These are phyloP conservation scores for Starmerella bombicola DNA, from an alignment of 805 yeast species.

Conservation along the genomic window DNA sequence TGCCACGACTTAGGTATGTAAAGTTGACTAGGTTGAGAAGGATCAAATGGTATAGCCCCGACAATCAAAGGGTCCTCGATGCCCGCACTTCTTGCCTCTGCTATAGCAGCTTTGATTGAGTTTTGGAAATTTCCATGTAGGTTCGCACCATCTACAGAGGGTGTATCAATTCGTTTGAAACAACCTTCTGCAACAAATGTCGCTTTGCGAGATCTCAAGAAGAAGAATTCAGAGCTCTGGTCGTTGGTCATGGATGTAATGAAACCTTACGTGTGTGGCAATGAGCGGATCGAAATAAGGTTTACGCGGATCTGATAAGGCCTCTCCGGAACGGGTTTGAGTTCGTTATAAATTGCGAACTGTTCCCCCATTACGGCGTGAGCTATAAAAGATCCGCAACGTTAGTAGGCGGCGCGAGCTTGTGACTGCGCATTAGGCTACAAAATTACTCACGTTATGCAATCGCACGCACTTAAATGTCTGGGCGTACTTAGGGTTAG, in stretches of 20 bases:
- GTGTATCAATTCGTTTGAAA: conserved; percentile 5
- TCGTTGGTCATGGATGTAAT: neutral
- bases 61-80: conserved; percentile 12
- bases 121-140: conserved; percentile 7
- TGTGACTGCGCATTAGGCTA: too few relatives aligned
- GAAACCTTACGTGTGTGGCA: too few relatives aligned
- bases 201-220: neutral
- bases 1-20: conserved; percentile 9
- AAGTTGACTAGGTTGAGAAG: conserved; percentile 5
- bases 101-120: conserved; percentile 1
- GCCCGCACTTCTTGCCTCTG: conserved; percentile 7
- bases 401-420: too few relatives aligned
- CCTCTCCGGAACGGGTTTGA: too few relatives aligned
- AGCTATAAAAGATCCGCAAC: too few relatives aligned
- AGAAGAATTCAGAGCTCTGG: conserved; percentile 1
- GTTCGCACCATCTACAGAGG: conserved; percentile 12
- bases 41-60: conserved; percentile 17
- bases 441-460: too few relatives aligned
- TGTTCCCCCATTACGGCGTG: too few relatives aligned
- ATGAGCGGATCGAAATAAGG: too few relatives aligned
- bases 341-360: too few relatives aligned
- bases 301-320: too few relatives aligned
- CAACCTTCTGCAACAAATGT: conserved; percentile 7
- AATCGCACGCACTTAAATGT: too few relatives aligned
- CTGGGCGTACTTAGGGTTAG: too few relatives aligned